These are phyloP conservation scores for Penicillium oxalicum DNA, from an alignment of 2,329 filamentous ascomycete genomes.

Conservation along the genomic window DNA sequence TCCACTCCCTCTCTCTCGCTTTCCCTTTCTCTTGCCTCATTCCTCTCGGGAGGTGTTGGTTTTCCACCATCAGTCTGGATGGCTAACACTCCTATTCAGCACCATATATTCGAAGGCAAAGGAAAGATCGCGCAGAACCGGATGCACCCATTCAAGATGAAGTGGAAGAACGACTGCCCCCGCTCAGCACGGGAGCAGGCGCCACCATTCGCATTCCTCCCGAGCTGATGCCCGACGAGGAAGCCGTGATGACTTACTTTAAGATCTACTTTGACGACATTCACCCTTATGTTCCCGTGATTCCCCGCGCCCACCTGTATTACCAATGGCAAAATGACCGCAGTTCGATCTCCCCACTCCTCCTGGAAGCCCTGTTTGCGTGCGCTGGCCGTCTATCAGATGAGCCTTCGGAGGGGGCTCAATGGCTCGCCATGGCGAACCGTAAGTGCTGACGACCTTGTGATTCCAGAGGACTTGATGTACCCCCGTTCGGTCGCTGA, in stretches of 20 bases:
- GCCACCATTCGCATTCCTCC: constrained; percentile 80
- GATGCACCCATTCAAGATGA: constrained; percentile 60
- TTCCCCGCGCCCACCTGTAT: constrained; percentile 77
- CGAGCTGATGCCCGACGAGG: constrained; percentile 85
- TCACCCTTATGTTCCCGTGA: constrained; percentile 85
- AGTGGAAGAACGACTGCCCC: constrained; percentile 63
- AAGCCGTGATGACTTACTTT: constrained; percentile 76
- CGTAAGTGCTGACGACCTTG: constrained; percentile 49
- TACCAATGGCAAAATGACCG: constrained; percentile 82
- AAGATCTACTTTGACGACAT: constrained; percentile 85
- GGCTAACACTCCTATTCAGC: constrained; percentile 44
- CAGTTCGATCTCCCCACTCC: constrained; percentile 77
- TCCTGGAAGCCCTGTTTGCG: constrained; percentile 86
- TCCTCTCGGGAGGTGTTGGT: no score
- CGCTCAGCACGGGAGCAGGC: constrained; percentile 62
- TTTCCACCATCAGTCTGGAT: background rate
- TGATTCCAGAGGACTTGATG: background rate
- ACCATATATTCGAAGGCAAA: constrained; percentile 71
- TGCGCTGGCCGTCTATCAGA: constrained; percentile 79
- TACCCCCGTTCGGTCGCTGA: background rate
- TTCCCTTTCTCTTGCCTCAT: no score
- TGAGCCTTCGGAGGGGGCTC: constrained; percentile 75
- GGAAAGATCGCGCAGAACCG: constrained; percentile 45
- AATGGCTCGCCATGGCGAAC: constrained; percentile 86
- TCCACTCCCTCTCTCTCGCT: background rate